Base-by-base conservation (phyloP, 768 basidiomycete genomes). In the Phlegmacium glaucopus region DNA sequence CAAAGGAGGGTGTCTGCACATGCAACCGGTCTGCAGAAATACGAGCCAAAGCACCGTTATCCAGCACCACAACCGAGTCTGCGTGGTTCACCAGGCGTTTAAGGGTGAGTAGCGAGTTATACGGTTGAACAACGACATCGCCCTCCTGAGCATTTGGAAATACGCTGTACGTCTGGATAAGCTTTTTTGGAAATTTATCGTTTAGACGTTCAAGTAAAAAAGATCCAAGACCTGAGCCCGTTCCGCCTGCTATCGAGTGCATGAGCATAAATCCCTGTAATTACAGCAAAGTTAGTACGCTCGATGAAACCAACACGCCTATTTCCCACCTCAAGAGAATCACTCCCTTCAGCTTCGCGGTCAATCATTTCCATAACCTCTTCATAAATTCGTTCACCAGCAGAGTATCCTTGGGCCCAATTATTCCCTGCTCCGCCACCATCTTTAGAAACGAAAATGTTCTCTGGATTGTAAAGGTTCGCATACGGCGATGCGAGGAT, bases 371-470 rank as follows among this genome's bases (percentile, higher is more conserved):
- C 95, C 83, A 98, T 94, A 49, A 97, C 81, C 55, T 97, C 95
- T 59, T 97, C 94, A 62, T 95, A 96, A 52, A 93, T 78, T 50
- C 78, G 75, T 68, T 98, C 95, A 45, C 94, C 96, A 5, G 87
- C 80, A 7, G 85, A 77, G 61, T 94, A 94, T 11, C 95, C 95
- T 56, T 94, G 91, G 0, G 95, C 95, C 92, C 95, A 98, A 62
- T 97, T 98, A 61, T 99, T 99, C 13, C 96, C 96, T 10, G 96
- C 96, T 28, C 96, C 96, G n/a, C 96, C 94, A 4, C 96, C 96
- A 61, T 95, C 94, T 67, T 94, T 90, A 2, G 90, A 93, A 17
- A 94, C 75, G 60, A 90, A 98, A 32, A 98, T 95, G 60, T 99
- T 99, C 63, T 98, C 96, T 0, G 94, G 94, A 63, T 99, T 99